Evolutionary conservation across 1,139 yeast species (phyloP).

Genomic region (Hyphopichia pseudoburtonii): DNA sequence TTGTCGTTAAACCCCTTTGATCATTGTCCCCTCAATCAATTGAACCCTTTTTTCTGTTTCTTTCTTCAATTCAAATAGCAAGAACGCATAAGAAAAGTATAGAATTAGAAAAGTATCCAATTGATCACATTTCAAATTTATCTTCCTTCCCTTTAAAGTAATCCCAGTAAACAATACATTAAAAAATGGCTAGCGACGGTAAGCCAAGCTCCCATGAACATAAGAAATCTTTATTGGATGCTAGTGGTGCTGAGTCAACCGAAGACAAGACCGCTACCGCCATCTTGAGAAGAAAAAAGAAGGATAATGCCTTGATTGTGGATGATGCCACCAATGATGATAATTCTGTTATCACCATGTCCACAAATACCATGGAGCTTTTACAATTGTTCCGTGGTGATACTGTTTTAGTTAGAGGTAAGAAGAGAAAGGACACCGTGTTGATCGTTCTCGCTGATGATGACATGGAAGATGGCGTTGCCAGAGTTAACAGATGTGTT

Average conservation of each 20-base stretch:
- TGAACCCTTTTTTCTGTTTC: too few species aligned
- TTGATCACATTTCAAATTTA: too few species aligned
- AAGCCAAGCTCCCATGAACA: slow-evolving; percentile 12
- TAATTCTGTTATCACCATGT: slow-evolving; percentile 93
- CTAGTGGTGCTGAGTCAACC: slow-evolving; percentile 40
- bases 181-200: slow-evolving; percentile 31
- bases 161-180: not conserved
- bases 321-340: slow-evolving; percentile 98
- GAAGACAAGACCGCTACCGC: slow-evolving; percentile 97
- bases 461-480: slow-evolving; percentile 94
- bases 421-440: slow-evolving; percentile 98
- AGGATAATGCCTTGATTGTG: slow-evolving; percentile 89
- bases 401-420: slow-evolving; percentile 95
- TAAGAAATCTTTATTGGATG: slow-evolving; percentile 45
- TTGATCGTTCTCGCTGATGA: slow-evolving; percentile 94
- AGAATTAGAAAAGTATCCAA: too few species aligned
- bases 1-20: too few species aligned
- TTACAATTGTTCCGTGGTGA: slow-evolving; percentile 97
- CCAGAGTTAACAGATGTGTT: slow-evolving; percentile 91
- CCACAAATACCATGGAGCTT: slow-evolving; percentile 92
- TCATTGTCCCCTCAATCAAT: too few species aligned
- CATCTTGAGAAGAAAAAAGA: slow-evolving; percentile 94
- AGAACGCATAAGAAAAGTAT: too few species aligned
- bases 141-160: not conserved
- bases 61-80: too few species aligned